Evolutionary conservation across 2,329 filamentous ascomycete genomes (phyloP), one percentile per base, ranked within the genome.

Genomic region (Cryphonectria radicalis): DNA sequence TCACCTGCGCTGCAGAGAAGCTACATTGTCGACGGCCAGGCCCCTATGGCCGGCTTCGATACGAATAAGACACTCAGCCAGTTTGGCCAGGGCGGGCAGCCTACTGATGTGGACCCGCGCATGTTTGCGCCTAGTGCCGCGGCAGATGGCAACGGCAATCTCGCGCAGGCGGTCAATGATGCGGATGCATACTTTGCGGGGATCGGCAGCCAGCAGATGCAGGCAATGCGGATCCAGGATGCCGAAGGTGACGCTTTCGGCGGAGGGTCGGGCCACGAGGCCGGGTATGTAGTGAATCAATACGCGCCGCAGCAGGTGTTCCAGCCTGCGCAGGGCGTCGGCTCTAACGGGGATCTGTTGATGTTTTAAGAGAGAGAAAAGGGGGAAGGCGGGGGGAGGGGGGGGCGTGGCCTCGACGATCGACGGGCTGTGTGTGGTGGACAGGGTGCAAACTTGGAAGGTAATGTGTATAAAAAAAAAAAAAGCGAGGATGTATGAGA

Each of bases 171-270:
- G 1, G 90, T 97, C 50, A 92, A 87, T 77, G 94, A 96, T 69
- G 95, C 95, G 13, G 95, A 98, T 78, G 90, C 91, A 22, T 98
- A 97, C 81, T 98, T 98, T 81, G 91, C 92, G 22, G 92, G 90
- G 62, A 85, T 94, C n/a, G 90, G 91, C 1, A 88, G 84, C 72
- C 89, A 91, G 79, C 91, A 93, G 79, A 92, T 94, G 91, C 89
- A 89, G 5, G 87, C 88, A 22, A 89, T 95, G 88, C 86, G 87
- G 70, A 85, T 94, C 71, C 87, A 89, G 75, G 89, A 91, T 63
- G 84, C 86, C 70, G 72, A 73, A 17, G 84, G 90, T 63, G 91
- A 91, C 75, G 64, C 63, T 3, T 91, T 91, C 78, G 90, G 89
- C 28, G 89, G 89, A 65, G 86, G 85, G 43, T 85, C 84, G 32